Conservation (phyloP, 805 yeast species). For the Nakazawaea populi region DNA sequence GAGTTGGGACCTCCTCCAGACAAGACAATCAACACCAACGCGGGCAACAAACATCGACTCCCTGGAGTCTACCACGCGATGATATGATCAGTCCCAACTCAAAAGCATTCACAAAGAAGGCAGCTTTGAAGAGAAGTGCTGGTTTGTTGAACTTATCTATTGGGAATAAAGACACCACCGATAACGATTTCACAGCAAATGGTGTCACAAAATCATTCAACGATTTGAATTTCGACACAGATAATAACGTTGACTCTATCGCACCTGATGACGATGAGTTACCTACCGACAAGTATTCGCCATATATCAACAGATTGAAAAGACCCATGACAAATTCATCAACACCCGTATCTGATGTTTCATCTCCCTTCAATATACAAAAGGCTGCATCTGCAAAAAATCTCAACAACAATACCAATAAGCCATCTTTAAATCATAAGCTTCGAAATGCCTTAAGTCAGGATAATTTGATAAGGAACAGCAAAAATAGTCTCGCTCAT, state of each 20-base stretch:
- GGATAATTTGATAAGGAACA: conserved; percentile 1
- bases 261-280: neutral
- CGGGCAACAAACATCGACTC: neutral
- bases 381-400: neutral
- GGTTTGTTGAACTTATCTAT: conserved; percentile 45
- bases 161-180: conserved; percentile 21
- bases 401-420: neutral
- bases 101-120: conserved; percentile 17
- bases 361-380: conserved; percentile 7
- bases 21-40: neutral
- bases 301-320: conserved; percentile 8
- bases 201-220: conserved; percentile 28
- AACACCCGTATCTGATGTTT: neutral
- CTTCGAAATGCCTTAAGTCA: conserved; percentile 6
- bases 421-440: neutral
- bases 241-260: neutral
- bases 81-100: conserved; percentile 6
- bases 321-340: conserved; percentile 8
- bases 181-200: conserved; percentile 9
- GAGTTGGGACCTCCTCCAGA: neutral
- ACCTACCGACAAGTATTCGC: neutral
- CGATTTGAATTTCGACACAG: conserved; percentile 23
- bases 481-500: neutral
- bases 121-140: conserved; percentile 42
- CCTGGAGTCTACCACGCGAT: conserved; percentile 7